Evolutionary conservation across 2,329 filamentous ascomycete species (phyloP).

Genomic region (Onygenales sp.): DNA sequence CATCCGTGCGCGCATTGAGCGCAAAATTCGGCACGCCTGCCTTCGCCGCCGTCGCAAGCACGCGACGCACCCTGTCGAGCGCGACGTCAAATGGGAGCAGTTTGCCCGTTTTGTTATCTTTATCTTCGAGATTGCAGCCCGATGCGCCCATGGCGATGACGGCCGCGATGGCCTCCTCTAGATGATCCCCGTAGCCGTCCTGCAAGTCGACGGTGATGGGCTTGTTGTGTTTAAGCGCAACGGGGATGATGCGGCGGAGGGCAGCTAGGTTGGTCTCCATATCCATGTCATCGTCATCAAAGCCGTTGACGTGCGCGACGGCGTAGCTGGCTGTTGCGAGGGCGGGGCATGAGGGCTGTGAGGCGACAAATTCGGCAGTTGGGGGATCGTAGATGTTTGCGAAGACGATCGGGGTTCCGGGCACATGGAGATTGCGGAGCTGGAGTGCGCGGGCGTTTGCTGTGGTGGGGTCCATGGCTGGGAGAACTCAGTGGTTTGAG

Average conservation of each 20-base stretch:
- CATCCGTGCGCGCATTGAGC: conserved; percentile 50
- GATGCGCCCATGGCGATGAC: conserved; percentile 43
- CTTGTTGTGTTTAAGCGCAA: conserved; percentile 32
- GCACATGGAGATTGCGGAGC: conserved; percentile 36
- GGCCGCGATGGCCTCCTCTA: conserved; percentile 35
- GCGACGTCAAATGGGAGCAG: conserved; percentile 38
- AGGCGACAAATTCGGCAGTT: conserved; percentile 37
- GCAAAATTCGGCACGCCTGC: conserved; percentile 47
- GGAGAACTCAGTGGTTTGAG: no score
- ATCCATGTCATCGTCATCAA: conserved; percentile 41
- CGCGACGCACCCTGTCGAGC: conserved; percentile 35
- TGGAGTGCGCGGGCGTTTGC: conserved; percentile 8
- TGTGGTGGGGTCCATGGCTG: not conserved
- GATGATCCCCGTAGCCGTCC: conserved; percentile 46
- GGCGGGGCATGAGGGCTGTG: conserved; percentile 25
- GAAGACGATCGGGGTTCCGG: conserved; percentile 43
- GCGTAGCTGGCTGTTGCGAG: conserved; percentile 45
- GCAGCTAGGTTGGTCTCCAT: conserved; percentile 43
- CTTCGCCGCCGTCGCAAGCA: conserved; percentile 19
- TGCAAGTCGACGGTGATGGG: conserved; percentile 51
- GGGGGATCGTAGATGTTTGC: conserved; percentile 47
- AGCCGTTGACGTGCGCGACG: conserved; percentile 38
- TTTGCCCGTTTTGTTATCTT: conserved; percentile 25
- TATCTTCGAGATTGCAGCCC: conserved; percentile 53
- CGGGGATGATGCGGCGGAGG: conserved; percentile 35